Evolutionary conservation across 1,284 basidiomycete genomes (phyloP), one percentile per base, ranked within the genome.

Genomic region (Cutaneotrichosporon cavernicola): DNA sequence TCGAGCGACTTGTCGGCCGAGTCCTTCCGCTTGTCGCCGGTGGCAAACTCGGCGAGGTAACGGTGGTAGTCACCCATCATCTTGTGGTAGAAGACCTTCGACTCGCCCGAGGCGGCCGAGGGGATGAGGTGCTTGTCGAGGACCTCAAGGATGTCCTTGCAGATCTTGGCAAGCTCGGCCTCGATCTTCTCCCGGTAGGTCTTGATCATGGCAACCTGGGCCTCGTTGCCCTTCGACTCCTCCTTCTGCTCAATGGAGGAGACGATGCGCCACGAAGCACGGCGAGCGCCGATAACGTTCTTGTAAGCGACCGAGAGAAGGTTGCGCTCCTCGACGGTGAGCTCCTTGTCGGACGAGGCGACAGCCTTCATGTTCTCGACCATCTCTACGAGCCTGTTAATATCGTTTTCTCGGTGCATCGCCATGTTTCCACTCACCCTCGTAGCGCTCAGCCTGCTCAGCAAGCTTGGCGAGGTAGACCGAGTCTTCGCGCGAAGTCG

Each of bases 51-150:
- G 77, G 97, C 96, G 73, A 99, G 92, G 85, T 98, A 99, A 77
- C 96, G 95, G 88, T 99, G 96, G 85, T 99, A 99, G 84, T 99
- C 97, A 82, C 97, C 96, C 97, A 96, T 99, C 95, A 99, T 98
- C 90, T 99, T 99, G 89, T 98, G 96, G 87, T 99, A 99, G 88
- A 99, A 99, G 71, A 99, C 96, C 87, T 98, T 98, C 71, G 91
- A 95, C 85, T 99, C 97, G 80, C 97, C 96, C 68, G 93, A 91
- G 68, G 93, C 94, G 64, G 96, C 97, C 40, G 93, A 96, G 70
- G 97, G 96, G 78, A 99, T 98, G 74, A 99, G 90, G 87, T 99
- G 95, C 86, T 97, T 93, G 84, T 97, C 95, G 71, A 99, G 91
- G 67, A 99, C 95, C 73, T 94, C 90, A 74, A 99, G 91, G 78